Conservation (phyloP, 208 protist genomes). For the Vickermania spadyakhi region DNA sequence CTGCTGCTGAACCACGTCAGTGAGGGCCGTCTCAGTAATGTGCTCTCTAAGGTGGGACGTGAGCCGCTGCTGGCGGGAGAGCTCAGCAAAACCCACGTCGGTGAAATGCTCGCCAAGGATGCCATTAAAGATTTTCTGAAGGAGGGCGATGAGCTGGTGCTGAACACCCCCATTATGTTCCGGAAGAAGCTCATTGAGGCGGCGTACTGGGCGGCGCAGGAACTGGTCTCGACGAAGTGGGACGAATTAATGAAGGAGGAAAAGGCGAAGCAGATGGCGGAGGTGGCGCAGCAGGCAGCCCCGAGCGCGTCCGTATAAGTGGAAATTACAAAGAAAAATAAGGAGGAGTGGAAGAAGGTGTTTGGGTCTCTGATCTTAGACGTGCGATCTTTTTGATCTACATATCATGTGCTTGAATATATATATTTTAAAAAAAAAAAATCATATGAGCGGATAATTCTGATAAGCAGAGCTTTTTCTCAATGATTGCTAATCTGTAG, state of each 20-base stretch:
- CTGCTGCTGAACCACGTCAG: constrained; percentile 81
- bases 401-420: too few relatives aligned
- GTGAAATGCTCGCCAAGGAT: constrained; percentile 74
- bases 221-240: constrained; percentile 64
- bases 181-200: constrained; percentile 69
- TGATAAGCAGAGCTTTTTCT: too few relatives aligned
- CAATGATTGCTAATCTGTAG: too few relatives aligned
- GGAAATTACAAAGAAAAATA: too few relatives aligned
- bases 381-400: too few relatives aligned
- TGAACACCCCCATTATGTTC: constrained; percentile 74
- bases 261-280: background rate
- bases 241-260: constrained; percentile 24
- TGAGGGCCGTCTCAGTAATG: constrained; percentile 73
- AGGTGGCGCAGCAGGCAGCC: background rate
- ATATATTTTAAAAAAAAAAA: too few relatives aligned
- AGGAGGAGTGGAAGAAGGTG: too few relatives aligned
- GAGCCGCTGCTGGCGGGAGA: constrained; percentile 60
- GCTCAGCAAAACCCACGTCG: constrained; percentile 40
- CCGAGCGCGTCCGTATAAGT: background rate
- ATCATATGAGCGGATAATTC: too few relatives aligned
- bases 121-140: constrained; percentile 88
- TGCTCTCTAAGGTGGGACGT: constrained; percentile 73
- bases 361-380: too few relatives aligned
- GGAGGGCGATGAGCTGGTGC: constrained; percentile 57
- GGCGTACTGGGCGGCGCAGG: constrained; percentile 59